Evolutionary conservation across 163 green algal species (phyloP).

Genomic region (Chlorella variabilis): DNA sequence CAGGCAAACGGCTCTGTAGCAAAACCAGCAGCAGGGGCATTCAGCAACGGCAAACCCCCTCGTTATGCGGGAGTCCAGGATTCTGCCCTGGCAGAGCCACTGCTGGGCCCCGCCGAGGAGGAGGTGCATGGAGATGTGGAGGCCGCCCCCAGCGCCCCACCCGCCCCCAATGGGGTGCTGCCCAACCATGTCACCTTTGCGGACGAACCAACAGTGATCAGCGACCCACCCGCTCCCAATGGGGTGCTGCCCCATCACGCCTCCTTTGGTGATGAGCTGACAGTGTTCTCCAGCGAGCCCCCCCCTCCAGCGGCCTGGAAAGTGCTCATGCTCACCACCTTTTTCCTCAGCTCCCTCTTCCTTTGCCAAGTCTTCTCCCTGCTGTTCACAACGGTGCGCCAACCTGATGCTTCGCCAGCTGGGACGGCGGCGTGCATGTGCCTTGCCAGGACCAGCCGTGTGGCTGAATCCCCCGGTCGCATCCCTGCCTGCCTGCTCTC

Average conservation of each 20-base stretch:
- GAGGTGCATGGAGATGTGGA: neutral
- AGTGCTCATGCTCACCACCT: conserved; percentile 8
- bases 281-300: too few relatives aligned
- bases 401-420: too few relatives aligned
- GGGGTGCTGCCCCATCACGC: too few relatives aligned
- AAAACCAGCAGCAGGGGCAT: too few relatives aligned
- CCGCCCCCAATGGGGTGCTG: neutral
- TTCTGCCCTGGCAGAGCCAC: conserved; percentile 5
- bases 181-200: too few relatives aligned
- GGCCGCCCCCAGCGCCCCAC: neutral
- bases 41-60: neutral
- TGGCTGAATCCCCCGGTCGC: too few relatives aligned
- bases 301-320: too few relatives aligned
- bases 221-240: neutral
- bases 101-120: neutral
- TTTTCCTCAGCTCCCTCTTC: conserved; percentile 17
- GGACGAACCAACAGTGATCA: neutral
- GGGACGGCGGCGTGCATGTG: too few relatives aligned
- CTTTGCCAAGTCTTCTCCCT: conserved; percentile 31
- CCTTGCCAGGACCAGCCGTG: too few relatives aligned
- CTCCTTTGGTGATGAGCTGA: too few relatives aligned
- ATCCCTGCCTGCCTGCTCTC: neutral
- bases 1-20: neutral
- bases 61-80: neutral
- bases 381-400: conserved; percentile 25